Percentiles rank a stretch among this genome's conserved stretches.
Conservation (phyloP, 306 rosid genomes). For the Vachellia pachyceras region DNA sequence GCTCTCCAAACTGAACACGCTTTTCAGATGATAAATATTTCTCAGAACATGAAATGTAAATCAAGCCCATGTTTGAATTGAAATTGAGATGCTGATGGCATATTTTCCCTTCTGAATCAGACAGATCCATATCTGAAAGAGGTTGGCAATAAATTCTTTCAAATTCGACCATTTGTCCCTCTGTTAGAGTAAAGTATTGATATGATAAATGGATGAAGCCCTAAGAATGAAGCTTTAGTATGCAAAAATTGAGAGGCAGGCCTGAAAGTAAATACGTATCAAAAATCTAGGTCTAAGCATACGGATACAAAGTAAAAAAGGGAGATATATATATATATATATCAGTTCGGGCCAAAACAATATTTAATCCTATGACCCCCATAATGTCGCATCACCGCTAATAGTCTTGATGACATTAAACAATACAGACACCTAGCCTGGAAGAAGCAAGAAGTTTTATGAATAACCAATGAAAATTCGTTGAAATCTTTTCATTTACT, state of each 20-base stretch:
- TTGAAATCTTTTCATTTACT: neutral
- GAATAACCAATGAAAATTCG: neutral
- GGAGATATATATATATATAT: neutral
- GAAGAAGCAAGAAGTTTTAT: neutral
- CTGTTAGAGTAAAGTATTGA: neutral
- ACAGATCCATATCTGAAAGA: too few relatives aligned
- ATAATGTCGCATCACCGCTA: neutral
- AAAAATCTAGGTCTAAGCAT: neutral
- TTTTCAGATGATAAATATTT: too few relatives aligned
- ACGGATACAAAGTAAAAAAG: neutral
- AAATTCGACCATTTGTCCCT: too few relatives aligned
- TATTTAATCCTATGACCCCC: neutral
- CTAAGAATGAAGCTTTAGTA: neutral
- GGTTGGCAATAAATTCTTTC: too few relatives aligned
- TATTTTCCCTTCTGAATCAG: too few relatives aligned
- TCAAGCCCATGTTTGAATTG: too few relatives aligned
- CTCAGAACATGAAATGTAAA: too few relatives aligned
- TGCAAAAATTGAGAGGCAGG: neutral
- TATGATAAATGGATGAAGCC: neutral
- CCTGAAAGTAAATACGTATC: neutral
- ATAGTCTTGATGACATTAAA: neutral
- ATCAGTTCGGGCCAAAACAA: neutral
- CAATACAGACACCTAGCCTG: neutral
- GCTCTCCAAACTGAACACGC: conserved; percentile 1
- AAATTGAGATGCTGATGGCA: too few relatives aligned